phyloP scores from a whole-genome alignment of 2,329 filamentous ascomycete species.

The Aspergillus novofumigatus region DNA sequence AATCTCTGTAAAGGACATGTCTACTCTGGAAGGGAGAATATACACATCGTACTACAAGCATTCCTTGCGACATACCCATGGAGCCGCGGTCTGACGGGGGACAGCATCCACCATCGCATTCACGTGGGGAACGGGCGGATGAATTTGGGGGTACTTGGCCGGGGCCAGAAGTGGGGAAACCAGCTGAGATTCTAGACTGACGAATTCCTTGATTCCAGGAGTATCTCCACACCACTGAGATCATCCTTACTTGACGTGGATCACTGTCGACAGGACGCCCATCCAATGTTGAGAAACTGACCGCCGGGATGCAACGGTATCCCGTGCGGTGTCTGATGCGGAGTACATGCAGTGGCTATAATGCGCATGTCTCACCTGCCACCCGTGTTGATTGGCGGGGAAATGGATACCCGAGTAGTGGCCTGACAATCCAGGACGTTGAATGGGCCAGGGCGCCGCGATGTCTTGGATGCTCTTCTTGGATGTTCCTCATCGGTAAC shows the following conservation, averaged over 20 bases:
- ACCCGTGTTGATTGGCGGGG: slow-evolving; percentile 13
- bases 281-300: slow-evolving; percentile 5
- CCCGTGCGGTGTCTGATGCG: slow-evolving; percentile 11
- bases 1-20: too few species aligned
- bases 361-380: slow-evolving; percentile 20
- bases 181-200: too few species aligned
- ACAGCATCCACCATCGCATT: too few species aligned
- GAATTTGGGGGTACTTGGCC: too few species aligned
- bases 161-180: too few species aligned
- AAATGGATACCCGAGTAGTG: slow-evolving; percentile 3
- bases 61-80: too few species aligned
- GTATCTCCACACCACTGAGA: slow-evolving; percentile 5
- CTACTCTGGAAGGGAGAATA: too few species aligned
- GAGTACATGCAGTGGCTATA: slow-evolving; percentile 11
- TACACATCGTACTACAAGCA: too few species aligned
- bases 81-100: too few species aligned
- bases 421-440: slow-evolving; percentile 16
- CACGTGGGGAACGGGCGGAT: too few species aligned
- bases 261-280: slow-evolving; percentile 6
- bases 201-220: too few species aligned
- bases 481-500: slow-evolving; percentile 3
- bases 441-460: neutral
- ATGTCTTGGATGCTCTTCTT: slow-evolving; percentile 16
- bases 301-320: too few species aligned
- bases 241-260: slow-evolving; percentile 5